Evolutionary conservation across 306 rosid genomes (phyloP).

Genomic region (barrel medic (Medicago truncatula)): DNA sequence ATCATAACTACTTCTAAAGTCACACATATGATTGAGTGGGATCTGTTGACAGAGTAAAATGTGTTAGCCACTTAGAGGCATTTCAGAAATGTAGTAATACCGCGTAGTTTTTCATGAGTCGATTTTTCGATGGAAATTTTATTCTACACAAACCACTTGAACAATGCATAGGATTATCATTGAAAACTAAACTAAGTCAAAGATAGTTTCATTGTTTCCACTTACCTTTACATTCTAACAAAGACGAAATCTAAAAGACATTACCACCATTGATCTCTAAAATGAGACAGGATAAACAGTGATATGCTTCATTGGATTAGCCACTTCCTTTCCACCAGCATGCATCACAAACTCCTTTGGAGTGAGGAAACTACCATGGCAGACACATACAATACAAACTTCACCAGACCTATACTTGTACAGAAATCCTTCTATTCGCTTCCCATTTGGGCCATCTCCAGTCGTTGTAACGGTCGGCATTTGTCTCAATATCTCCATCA

Average conservation of each 20-base stretch:
- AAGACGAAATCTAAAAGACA: conserved; percentile 9
- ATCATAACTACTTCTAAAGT: too few species aligned
- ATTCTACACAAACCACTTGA: neutral
- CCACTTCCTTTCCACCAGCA: conserved; percentile 64
- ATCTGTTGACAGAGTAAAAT: neutral
- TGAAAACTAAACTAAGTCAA: conserved; percentile 10
- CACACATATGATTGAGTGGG: too few species aligned
- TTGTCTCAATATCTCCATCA: conserved; percentile 49
- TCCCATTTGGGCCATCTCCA: conserved; percentile 70
- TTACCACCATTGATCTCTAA: conserved; percentile 38
- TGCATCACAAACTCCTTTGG: conserved; percentile 69
- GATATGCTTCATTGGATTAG: conserved; percentile 68
- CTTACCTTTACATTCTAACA: conserved; percentile 25
- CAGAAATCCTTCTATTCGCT: conserved; percentile 63
- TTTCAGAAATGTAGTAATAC: neutral
- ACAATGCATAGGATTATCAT: conserved; percentile 3
- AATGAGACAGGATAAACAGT: conserved; percentile 45
- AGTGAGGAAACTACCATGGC: conserved; percentile 71
- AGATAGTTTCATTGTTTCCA: conserved; percentile 20
- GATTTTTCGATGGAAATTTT: conserved; percentile 3
- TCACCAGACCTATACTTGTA: conserved; percentile 58
- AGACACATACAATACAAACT: conserved; percentile 66
- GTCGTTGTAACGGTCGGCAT: conserved; percentile 66
- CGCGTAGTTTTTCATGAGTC: neutral
- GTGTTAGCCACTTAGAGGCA: neutral